These are phyloP conservation scores for Alloascoidea hylecoeti DNA, from an alignment of 805 yeast genomes.

Conservation along the genomic window DNA sequence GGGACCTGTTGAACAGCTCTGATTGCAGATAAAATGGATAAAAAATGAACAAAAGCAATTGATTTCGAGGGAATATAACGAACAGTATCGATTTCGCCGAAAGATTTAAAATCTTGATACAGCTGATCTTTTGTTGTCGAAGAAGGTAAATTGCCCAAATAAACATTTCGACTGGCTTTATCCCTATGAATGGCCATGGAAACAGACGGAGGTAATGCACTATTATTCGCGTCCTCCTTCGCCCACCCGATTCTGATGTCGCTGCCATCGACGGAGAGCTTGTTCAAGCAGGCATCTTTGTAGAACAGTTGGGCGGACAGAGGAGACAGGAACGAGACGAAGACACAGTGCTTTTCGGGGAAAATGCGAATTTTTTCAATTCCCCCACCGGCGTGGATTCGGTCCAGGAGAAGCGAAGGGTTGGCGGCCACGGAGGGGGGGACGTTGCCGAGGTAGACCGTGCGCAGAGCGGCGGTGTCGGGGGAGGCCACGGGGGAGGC, in stretches of 20 bases:
- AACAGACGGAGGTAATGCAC: conserved; percentile 62
- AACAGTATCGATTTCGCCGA: conserved; percentile 76
- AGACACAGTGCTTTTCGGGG: conserved; percentile 83
- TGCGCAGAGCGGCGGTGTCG: conserved; percentile 40
- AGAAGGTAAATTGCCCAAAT: conserved; percentile 66
- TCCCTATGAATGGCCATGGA: conserved; percentile 65
- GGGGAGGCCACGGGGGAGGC: too few species aligned
- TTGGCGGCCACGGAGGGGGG: conserved; percentile 70
- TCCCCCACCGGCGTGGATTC: conserved; percentile 83
- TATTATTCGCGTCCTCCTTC: conserved; percentile 41
- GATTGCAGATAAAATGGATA: conserved; percentile 76
- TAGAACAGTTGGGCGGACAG: conserved; percentile 83
- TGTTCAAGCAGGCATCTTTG: conserved; percentile 81
- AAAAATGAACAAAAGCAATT: conserved; percentile 65
- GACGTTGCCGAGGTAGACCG: conserved; percentile 81
- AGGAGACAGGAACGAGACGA: conserved; percentile 78
- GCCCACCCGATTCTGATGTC: conserved; percentile 94
- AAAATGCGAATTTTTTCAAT: conserved; percentile 63
- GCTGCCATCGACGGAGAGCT: conserved; percentile 64
- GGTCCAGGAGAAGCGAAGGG: conserved; percentile 72
- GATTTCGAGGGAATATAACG: conserved; percentile 74
- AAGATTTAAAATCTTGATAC: conserved; percentile 47
- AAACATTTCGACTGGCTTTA: conserved; percentile 90
- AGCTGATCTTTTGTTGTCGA: conserved; percentile 55
- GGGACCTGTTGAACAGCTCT: conserved; percentile 71